Conservation (phyloP, 2,329 filamentous ascomycete species). For the Furcasterigmium sp. region DNA sequence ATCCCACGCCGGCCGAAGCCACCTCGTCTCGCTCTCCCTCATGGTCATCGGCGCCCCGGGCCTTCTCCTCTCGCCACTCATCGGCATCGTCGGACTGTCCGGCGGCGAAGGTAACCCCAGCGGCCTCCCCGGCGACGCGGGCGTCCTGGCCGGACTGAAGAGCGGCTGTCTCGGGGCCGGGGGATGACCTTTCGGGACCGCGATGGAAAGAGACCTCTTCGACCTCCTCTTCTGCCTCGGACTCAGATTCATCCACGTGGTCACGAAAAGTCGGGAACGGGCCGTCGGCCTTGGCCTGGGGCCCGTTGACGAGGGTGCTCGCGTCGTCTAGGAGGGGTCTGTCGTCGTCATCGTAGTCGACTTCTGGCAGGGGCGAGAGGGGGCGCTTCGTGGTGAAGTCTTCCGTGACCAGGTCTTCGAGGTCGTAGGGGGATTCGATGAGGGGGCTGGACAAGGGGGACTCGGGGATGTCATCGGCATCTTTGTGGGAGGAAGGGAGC, state of each 20-base stretch:
- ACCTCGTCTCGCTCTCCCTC: conserved; percentile 1
- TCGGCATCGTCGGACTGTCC: not conserved
- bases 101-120: not conserved
- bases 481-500: too few relatives aligned
- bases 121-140: not conserved
- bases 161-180: not conserved
- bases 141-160: conserved; percentile 1
- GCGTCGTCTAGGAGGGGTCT: not conserved
- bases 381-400: not conserved
- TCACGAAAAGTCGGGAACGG: conserved; percentile 1
- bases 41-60: not conserved
- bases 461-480: not conserved
- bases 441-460: not conserved
- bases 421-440: not conserved
- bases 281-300: not conserved
- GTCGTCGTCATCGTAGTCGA: not conserved
- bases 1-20: conserved; percentile 1
- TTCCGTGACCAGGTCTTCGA: not conserved
- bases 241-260: conserved; percentile 1
- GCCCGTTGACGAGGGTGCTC: not conserved
- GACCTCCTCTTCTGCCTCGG: not conserved
- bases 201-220: not conserved
- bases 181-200: not conserved
- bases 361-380: not conserved
- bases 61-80: not conserved